Base-by-base conservation (phyloP, 345 rosid genomes). In the Euphorbia lathyris region DNA sequence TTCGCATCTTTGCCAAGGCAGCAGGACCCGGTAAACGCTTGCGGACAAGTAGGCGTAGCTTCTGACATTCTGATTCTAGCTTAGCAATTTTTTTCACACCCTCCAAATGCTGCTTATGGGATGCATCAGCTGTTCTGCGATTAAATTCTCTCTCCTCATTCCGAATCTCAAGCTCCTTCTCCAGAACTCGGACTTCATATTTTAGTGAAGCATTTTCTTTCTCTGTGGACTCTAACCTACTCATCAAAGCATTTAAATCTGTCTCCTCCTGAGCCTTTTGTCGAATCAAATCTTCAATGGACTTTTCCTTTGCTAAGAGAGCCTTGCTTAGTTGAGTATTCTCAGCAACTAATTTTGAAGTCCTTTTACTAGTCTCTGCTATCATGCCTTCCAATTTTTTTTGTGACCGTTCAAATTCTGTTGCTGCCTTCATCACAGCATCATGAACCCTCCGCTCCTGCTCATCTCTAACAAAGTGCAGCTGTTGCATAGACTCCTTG, bases 111-210 rank as follows among this genome's bases (percentile, higher is more conserved):
- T 87, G 93, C 76, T 84, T 92, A 77, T 88, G 93, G 0, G 93
- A 85, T 75, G 85, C 85, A 76, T 88, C 93, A 60, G 89, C 77
- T 9, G 88, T 77, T 81, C 89, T 82, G 65, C 82, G 86, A 20
- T 81, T 88, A 73, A 92, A 92, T 73, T 95, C 99, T 79, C 88
- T 88, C 82, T 95, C 97, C 75, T 95, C 96, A 47, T 85, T 92
- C 69, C 96, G 76, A 72, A 95, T 86, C 85, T 95, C 97, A 3
- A 91, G 89, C 75, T 95, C 99, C 88, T 91, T 95, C 81, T 86
- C 91, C 30, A 95, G 81, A 58, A 95, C 88, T 40, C 86, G 80
- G 50, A 92, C 86, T 80, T 95, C 97, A 38, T 91, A 95, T 66
- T 76, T 87, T 80, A 95, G 75, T 5, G 97, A 88, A 77, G 80